Conservation (phyloP, 2,329 filamentous ascomycete genomes). For the Septoria petroselini region DNA sequence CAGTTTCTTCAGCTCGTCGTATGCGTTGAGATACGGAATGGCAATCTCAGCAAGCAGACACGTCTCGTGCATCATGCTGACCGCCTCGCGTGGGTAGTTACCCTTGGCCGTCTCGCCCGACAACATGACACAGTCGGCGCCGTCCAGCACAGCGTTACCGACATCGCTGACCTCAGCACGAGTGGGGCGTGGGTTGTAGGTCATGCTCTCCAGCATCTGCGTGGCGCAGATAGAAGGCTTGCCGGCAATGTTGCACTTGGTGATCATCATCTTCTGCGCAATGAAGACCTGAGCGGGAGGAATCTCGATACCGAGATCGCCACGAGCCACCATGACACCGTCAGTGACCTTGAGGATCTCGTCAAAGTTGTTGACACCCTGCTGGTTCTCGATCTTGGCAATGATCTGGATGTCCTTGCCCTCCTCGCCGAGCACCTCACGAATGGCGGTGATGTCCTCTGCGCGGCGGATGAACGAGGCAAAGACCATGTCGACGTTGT, state of each 20-base stretch:
- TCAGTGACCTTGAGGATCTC: constrained; percentile 96
- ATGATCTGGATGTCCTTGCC: constrained; percentile 99
- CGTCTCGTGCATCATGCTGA: constrained; percentile 97
- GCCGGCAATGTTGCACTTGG: constrained; percentile 98
- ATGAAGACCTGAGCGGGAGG: constrained; percentile 97
- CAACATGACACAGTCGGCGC: constrained; percentile 99
- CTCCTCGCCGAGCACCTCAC: constrained; percentile 81
- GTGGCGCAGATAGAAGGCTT: constrained; percentile 99
- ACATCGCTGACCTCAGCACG: constrained; percentile 98
- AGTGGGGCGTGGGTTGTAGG: constrained; percentile 97
- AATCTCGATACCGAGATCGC: constrained; percentile 97
- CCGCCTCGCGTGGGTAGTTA: constrained; percentile 85
- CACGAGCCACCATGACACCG: constrained; percentile 99
- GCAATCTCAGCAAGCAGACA: constrained; percentile 95
- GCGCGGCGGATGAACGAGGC: constrained; percentile 96
- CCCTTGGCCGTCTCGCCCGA: constrained; percentile 99
- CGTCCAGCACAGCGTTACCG: constrained; percentile 95
- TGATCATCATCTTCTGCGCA: constrained; percentile 99
- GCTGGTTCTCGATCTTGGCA: constrained; percentile 99
- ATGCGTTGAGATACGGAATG: constrained; percentile 94
- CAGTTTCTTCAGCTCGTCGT: constrained; percentile 87
- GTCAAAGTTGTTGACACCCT: constrained; percentile 99
- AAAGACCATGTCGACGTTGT: constrained; percentile 98
- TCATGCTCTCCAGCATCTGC: constrained; percentile 99
- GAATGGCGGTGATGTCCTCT: constrained; percentile 89